A percentile compares a stretch with the other conserved stretches of the same genome.
These are phyloP conservation scores for Mercurialis annua DNA, from an alignment of 345 rosid genomes.

Conservation along the genomic window DNA sequence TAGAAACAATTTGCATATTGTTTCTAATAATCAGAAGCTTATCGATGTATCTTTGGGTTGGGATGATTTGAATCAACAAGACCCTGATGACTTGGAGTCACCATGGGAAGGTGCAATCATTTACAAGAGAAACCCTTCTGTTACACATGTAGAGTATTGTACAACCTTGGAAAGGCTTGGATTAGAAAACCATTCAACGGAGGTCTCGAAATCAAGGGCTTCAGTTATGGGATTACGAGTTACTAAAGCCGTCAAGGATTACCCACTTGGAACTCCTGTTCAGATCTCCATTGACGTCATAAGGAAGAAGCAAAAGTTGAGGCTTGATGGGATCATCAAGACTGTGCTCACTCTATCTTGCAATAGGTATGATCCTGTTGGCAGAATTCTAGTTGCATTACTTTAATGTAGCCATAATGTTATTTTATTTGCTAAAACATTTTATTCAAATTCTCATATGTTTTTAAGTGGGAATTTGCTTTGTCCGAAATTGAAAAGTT, in stretches of 20 bases:
- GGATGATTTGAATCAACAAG: slow-evolving; percentile 47
- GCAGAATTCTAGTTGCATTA: background rate
- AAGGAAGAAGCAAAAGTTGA: slow-evolving; percentile 64
- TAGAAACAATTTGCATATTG: slow-evolving; percentile 8
- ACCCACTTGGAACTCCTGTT: slow-evolving; percentile 86
- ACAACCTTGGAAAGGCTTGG: slow-evolving; percentile 96
- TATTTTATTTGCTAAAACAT: background rate
- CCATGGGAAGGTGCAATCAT: slow-evolving; percentile 93
- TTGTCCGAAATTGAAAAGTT: background rate
- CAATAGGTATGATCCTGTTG: slow-evolving; percentile 49
- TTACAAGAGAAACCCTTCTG: slow-evolving; percentile 66
- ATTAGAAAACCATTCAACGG: slow-evolving; percentile 59
- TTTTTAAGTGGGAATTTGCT: background rate
- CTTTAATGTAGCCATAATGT: background rate
- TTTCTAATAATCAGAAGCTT: slow-evolving; percentile 27
- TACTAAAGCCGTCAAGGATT: slow-evolving; percentile 85
- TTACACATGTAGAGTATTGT: slow-evolving; percentile 75
- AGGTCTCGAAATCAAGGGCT: slow-evolving; percentile 67
- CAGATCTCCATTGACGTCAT: slow-evolving; percentile 79
- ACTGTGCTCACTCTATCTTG: slow-evolving; percentile 75
- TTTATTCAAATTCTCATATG: background rate
- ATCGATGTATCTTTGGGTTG: slow-evolving; percentile 51
- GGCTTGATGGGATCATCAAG: slow-evolving; percentile 88
- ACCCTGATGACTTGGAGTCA: slow-evolving; percentile 45
- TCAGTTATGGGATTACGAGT: slow-evolving; percentile 78